Base-by-base conservation (phyloP, 169 alveolate genomes). In the Ichthyophthirius multifiliis region DNA sequence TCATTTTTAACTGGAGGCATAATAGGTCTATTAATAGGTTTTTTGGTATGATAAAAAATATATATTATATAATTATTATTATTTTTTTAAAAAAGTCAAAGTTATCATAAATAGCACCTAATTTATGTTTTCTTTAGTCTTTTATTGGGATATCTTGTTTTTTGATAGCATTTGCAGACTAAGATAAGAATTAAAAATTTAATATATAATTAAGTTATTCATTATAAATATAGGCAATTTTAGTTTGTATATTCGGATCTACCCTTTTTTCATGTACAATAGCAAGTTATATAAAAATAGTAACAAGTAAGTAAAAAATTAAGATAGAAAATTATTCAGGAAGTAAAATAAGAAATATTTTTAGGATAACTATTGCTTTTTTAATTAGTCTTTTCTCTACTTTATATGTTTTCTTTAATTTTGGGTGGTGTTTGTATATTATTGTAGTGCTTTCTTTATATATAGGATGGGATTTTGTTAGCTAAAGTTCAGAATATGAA, bases 401-500 rank as follows among this genome's bases (percentile, higher is more conserved):
- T 23, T 39, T 55, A 12, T 55, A 55, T 18, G 31, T 55, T 9
- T 55, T 34, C 43, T 55, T 55, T 55, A 55, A 55, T 10, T 55
- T 20, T 55, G 71, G 71, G 12, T 55, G 71, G 71, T 27, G 43
- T 55, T 39, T 55, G 13, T 55, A 39, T 34, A 39, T 55, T 18
- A 55, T 55, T 9, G 31, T 55, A 16, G 23, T 55, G 43, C 71
- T 55, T 23, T 55, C 71, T 20, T 39, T 55, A 27, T 55, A 55
- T 27, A 55, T 55, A 27, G 71, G 71, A 13, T 55, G 71, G 71
- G 71, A 39, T 15, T 55, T 55, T 34, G 71, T 55, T 27, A n/a
- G n/a, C n/a, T n/a, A n/a, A n/a, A n/a, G n/a, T n/a, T n/a, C n/a
- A n/a, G n/a, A n/a, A 3, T 27, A 55, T 3, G 71, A 55, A 55